A percentile compares a stretch with the other conserved stretches of the same genome.
These are phyloP conservation scores for Ceratobasidium sp. DNA, from an alignment of 1,284 basidiomycete genomes.

Conservation along the genomic window DNA sequence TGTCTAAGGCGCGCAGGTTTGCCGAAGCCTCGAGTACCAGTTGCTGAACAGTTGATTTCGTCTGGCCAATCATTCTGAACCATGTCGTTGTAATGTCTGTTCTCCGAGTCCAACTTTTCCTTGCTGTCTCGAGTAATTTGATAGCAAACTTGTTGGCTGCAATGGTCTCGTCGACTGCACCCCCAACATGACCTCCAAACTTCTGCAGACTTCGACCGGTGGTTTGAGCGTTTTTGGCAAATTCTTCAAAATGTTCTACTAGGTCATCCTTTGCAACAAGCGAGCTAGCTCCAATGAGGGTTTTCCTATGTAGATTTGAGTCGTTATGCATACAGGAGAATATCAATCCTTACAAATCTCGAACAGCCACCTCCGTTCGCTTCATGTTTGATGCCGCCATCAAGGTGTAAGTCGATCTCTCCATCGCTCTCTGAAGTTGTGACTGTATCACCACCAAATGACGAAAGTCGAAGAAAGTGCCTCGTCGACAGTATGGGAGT, in stretches of 20 bases:
- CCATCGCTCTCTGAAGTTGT: constrained; percentile 33
- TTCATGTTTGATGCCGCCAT: constrained; percentile 40
- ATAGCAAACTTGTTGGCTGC: constrained; percentile 42
- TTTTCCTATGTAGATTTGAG: not conserved
- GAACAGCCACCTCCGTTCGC: constrained; percentile 38
- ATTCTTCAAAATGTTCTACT: constrained; percentile 26
- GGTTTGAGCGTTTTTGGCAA: constrained; percentile 34
- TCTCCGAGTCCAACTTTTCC: not conserved
- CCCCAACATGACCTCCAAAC: constrained; percentile 43
- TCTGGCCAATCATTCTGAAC: constrained; percentile 17
- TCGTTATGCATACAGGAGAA: not conserved
- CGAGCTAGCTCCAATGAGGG: constrained; percentile 38
- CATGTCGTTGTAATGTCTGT: constrained; percentile 33
- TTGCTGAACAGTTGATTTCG: constrained; percentile 25
- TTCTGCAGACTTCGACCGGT: constrained; percentile 42
- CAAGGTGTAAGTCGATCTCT: constrained; percentile 12
- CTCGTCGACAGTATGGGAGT: not conserved
- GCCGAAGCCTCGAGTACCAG: constrained; percentile 42
- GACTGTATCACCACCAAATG: constrained; percentile 35
- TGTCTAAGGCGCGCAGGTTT: constrained; percentile 35
- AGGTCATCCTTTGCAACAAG: constrained; percentile 41
- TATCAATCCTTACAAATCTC: constrained; percentile 29
- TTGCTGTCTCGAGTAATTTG: constrained; percentile 29
- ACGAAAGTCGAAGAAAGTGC: constrained; percentile 18
- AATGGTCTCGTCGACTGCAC: constrained; percentile 43